Evolutionary conservation across 2,329 filamentous ascomycete genomes (phyloP), one percentile per base, ranked within the genome.

Genomic region (Colletotrichum cereale): DNA sequence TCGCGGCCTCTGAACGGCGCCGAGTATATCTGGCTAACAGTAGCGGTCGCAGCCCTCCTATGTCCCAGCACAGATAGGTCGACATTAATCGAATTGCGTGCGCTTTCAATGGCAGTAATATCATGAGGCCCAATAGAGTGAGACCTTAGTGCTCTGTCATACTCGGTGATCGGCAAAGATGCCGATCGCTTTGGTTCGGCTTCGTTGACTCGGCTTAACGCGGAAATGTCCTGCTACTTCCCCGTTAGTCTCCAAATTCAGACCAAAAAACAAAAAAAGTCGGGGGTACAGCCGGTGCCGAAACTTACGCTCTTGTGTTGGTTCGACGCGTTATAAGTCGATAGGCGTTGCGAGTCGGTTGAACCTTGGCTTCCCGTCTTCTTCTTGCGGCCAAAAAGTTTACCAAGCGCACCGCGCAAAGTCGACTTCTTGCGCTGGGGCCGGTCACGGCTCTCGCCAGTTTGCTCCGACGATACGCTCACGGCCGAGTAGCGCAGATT

Each of bases 151-250:
- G 89, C 89, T 53, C 87, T 84, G 72, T 90, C 88, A 73, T 86
- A 89, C 75, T 91, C 89, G 56, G 86, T 89, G 62, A 91, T 84
- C 11, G 89, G 89, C 40, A 90, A 75, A 6, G 90, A 91, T 5
- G 84, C 84, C 10, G 89, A 89, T 66, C 89, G 86, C 76, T 90
- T 88, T 24, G 83, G 80, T 72, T 84, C 84, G 70, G 57, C 75
- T 62, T 80, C 81, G 58, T 78, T 81, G 52, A 73, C 73, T 73
- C 77, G 80, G 72, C 74, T 80, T 64, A 82, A 77, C 52, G 79
- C 81, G 58, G 79, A 79, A 40, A 81, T 82, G 73, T 83, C 84
- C 84, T 85, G 73, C 14, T 31, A 12, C 47, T 26, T 21, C 16
- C 26, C 7, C 44, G 48, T 71, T 16, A 71, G 68, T 47, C 24